Base-by-base conservation (phyloP, 371 early-diverging fungal genomes). In the Rhizopus sp. region DNA sequence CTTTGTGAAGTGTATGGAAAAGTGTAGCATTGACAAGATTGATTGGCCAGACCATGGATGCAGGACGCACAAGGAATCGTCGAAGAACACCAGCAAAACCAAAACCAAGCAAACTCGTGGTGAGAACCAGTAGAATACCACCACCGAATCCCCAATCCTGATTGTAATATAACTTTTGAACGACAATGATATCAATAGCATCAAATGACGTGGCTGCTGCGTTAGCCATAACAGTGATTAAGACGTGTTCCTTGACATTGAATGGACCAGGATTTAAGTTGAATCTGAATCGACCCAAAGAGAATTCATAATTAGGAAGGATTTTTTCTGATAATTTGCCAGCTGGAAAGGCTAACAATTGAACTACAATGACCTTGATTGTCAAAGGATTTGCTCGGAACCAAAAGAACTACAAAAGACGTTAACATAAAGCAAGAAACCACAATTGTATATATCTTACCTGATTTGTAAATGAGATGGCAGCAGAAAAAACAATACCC, bases 11-110 rank as follows among this genome's bases (percentile, higher is more conserved):
- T 0, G 91, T 82, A 46, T 83, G 82, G 70, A 91, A 88, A 7
- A 94, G 63, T 3, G 93, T 88, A 29, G 88, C 86, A 54, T 80
- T 81, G 50, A 92, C 84, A 40, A 96, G 68, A 41, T 79, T 85
- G 33, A 81, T 72, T 3, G 94, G 94, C 94, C 94, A 95, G 23
- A 93, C 78, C 94, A 96, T 93, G 77, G 70, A 53, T 6, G 78
- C 57, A 34, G 94, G 94, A 17, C 84, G 78, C 9, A 96, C 91
- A 15, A 94, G 73, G 70, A 84, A 91, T 16, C 84, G 79, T 39
- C 92, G 85, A 42, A 82, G 73, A 4, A 91, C 63, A 40, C 95
- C 96, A 15, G 94, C 90, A 51, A 94, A 81, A 9, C 93, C 92
- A 65, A 88, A 93, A 9, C 96, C 96, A 53, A 92, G 69, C 48